Evolutionary conservation across 2,329 filamentous ascomycete genomes (phyloP).

Genomic region (Xylariaceae sp.): DNA sequence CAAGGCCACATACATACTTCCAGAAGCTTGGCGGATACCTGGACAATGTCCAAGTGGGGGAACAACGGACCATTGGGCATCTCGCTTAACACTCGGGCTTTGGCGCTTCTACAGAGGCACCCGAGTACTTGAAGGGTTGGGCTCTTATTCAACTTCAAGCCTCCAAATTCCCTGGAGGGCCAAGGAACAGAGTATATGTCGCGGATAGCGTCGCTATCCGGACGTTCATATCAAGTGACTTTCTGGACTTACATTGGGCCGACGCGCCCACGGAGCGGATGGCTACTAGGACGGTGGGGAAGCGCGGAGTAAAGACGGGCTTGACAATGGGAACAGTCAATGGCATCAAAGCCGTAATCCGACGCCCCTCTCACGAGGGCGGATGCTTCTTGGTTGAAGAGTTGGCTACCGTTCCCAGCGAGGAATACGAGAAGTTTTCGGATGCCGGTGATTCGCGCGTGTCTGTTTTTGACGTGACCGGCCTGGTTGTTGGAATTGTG

Average conservation of each 20-base stretch:
- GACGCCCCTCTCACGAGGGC: not conserved
- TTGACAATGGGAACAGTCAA: not conserved
- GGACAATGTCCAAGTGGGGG: not conserved
- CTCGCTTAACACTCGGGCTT: slow-evolving; percentile 1
- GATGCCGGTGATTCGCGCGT: not conserved
- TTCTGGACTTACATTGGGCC: not conserved
- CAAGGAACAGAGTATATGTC: not conserved
- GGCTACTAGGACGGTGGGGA: not conserved
- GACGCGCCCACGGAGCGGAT: too few species aligned
- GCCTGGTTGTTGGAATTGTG: slow-evolving; percentile 1
- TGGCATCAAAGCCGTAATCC: slow-evolving; percentile 1
- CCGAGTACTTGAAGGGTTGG: slow-evolving; percentile 10
- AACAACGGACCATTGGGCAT: slow-evolving; percentile 3
- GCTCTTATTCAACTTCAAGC: slow-evolving; percentile 7
- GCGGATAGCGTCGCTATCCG: not conserved
- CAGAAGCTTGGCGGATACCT: not conserved
- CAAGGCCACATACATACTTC: not conserved
- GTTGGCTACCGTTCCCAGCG: not conserved
- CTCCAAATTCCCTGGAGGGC: not conserved
- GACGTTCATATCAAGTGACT: not conserved
- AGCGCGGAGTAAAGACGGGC: not conserved
- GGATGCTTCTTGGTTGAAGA: not conserved
- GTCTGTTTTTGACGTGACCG: not conserved
- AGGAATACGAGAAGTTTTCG: not conserved
- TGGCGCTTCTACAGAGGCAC: not conserved